Conservation (phyloP, 2,329 filamentous ascomycete genomes). For the Trichoderma sp. region DNA sequence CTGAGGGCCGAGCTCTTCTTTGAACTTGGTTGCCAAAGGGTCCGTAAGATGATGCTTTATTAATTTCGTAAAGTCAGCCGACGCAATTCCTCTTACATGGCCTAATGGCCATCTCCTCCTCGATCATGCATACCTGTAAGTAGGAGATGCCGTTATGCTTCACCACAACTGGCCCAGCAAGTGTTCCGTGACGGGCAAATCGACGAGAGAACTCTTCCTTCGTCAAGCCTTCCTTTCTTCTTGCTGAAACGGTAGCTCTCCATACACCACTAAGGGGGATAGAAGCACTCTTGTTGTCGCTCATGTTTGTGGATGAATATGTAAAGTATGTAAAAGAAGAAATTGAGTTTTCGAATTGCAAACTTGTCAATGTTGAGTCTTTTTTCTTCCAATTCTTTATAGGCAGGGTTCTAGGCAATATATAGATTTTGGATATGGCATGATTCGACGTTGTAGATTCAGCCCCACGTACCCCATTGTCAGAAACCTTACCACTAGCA, state of each 20-base stretch:
- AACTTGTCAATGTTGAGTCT: too few relatives aligned
- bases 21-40: not conserved
- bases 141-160: constrained; percentile 17
- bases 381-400: too few relatives aligned
- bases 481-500: not conserved
- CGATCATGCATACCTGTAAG: not conserved
- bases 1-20: not conserved
- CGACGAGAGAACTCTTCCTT: constrained; percentile 17
- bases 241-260: not conserved
- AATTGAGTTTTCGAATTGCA: not conserved
- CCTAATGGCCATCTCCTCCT: not conserved
- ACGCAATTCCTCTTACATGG: not conserved
- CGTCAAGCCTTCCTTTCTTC: constrained; percentile 7
- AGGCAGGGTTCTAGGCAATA: not conserved
- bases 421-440: not conserved
- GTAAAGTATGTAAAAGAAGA: not conserved
- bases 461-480: not conserved
- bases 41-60: not conserved
- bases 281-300: not conserved
- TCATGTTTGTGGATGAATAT: not conserved
- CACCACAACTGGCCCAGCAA: not conserved
- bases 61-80: not conserved
- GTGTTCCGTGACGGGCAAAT: constrained; percentile 6
- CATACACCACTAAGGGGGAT: not conserved
- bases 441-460: not conserved